A percentile compares a stretch with the other conserved stretches of the same genome.
Conservation (phyloP, 2,329 filamentous ascomycete species). For the Trichophyton rubrum region DNA sequence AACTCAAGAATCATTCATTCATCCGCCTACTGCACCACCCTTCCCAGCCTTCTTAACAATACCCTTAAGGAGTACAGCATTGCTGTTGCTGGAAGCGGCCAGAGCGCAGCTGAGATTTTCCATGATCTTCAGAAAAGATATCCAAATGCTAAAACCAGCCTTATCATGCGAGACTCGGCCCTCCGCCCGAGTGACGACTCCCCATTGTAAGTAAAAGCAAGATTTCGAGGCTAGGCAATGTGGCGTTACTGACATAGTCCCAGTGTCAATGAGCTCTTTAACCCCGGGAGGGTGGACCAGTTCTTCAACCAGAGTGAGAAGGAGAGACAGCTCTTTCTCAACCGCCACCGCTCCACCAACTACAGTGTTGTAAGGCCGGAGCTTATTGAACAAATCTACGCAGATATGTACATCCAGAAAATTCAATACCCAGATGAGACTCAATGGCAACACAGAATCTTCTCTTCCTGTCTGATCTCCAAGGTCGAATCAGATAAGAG, state of each 20-base stretch:
- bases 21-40: slow-evolving; percentile 57
- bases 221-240: slow-evolving; percentile 2
- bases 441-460: slow-evolving; percentile 71
- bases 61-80: slow-evolving; percentile 49
- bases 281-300: slow-evolving; percentile 68
- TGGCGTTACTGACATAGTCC: not conserved
- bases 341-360: slow-evolving; percentile 71
- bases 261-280: slow-evolving; percentile 92
- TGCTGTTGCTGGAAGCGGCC: slow-evolving; percentile 75
- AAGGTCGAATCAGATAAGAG: slow-evolving; percentile 43
- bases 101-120: slow-evolving; percentile 92
- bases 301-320: slow-evolving; percentile 56
- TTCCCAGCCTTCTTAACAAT: slow-evolving; percentile 30
- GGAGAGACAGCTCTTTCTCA: slow-evolving; percentile 43
- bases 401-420: slow-evolving; percentile 74
- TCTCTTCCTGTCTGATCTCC: slow-evolving; percentile 54
- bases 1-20: slow-evolving; percentile 74
- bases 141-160: slow-evolving; percentile 62
- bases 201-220: slow-evolving; percentile 59
- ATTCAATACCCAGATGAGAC: slow-evolving; percentile 55
- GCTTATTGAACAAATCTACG: slow-evolving; percentile 78
- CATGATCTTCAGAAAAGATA: slow-evolving; percentile 73
- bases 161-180: slow-evolving; percentile 74
- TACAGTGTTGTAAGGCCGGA: slow-evolving; percentile 88
- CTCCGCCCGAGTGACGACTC: slow-evolving; percentile 87